These are phyloP conservation scores for Suillus cothurnatus DNA, from an alignment of 768 basidiomycete genomes.

Conservation along the genomic window DNA sequence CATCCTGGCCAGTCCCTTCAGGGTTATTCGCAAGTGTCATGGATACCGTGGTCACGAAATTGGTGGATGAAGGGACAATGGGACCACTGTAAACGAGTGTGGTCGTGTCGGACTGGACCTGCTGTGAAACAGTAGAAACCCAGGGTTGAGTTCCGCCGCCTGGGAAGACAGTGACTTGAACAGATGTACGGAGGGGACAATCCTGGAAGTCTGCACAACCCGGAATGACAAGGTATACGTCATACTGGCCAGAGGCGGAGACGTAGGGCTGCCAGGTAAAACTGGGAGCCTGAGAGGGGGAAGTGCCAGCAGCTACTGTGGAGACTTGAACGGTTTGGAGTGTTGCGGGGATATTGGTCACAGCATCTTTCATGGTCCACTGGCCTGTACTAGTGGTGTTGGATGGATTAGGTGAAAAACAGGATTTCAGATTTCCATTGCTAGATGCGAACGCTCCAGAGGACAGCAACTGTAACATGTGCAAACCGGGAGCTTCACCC, in stretches of 20 bases:
- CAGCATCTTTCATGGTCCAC: constrained; percentile 67
- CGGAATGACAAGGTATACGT: constrained; percentile 82
- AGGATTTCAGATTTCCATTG: constrained; percentile 63
- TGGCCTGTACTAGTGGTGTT: constrained; percentile 64
- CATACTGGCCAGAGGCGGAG: constrained; percentile 86
- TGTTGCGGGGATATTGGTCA: constrained; percentile 81
- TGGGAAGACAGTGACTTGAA: constrained; percentile 82
- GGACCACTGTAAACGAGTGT: constrained; percentile 79
- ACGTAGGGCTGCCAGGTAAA: constrained; percentile 93
- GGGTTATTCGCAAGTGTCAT: constrained; percentile 75
- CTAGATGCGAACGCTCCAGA: constrained; percentile 87
- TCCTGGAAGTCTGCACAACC: constrained; percentile 83
- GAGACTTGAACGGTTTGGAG: constrained; percentile 74
- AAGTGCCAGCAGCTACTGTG: constrained; percentile 62
- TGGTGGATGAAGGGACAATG: constrained; percentile 69
- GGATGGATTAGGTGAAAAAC: constrained; percentile 78
- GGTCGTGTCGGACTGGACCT: constrained; percentile 61
- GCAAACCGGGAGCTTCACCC: constrained; percentile 79
- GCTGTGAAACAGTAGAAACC: constrained; percentile 75
- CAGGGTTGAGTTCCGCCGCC: constrained; percentile 64
- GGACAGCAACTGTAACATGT: constrained; percentile 89
- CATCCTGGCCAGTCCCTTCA: constrained; percentile 59
- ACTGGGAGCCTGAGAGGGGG: constrained; percentile 63
- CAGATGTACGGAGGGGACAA: constrained; percentile 78
- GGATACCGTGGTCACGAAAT: constrained; percentile 73